These are phyloP conservation scores for Talaromyces trachyspermus DNA, from an alignment of 495 filamentous ascomycete species.

Conservation along the genomic window DNA sequence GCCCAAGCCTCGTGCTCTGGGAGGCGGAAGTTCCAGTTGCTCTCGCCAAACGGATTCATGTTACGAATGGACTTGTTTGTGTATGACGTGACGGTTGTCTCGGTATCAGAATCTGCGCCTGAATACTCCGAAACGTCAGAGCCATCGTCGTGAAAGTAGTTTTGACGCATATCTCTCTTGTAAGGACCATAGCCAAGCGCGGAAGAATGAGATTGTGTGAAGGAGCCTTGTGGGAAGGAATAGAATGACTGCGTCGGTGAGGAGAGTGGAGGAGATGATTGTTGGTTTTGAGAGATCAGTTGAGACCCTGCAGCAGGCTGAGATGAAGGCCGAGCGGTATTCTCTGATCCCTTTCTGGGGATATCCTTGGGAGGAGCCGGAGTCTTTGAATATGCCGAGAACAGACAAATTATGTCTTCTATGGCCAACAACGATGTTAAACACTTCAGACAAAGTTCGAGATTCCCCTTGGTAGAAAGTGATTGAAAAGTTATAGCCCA, in stretches of 20 bases:
- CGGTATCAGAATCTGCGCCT: constrained; percentile 31
- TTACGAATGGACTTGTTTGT: constrained; percentile 34
- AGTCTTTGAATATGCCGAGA: constrained; percentile 18
- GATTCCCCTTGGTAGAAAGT: background rate
- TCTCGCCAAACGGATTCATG: constrained; percentile 28
- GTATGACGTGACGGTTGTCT: constrained; percentile 32
- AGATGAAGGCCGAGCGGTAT: constrained; percentile 6
- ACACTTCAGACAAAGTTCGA: background rate
- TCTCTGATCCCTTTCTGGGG: constrained; percentile 3
- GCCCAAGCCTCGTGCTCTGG: constrained; percentile 29
- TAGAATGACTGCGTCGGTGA: constrained; percentile 23
- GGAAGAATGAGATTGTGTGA: constrained; percentile 20
- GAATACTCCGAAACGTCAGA: constrained; percentile 26
- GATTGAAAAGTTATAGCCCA: constrained; percentile 4
- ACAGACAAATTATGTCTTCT: constrained; percentile 12
- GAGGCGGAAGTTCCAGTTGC: constrained; percentile 19
- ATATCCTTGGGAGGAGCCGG: background rate
- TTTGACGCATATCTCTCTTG: constrained; percentile 18
- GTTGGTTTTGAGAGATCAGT: constrained; percentile 6
- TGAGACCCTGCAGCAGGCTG: constrained; percentile 7
- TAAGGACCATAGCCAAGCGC: background rate
- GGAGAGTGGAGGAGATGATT: constrained; percentile 16
- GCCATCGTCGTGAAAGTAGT: constrained; percentile 7
- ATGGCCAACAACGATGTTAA: background rate
- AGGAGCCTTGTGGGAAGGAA: background rate